phyloP scores from a whole-genome alignment of 2,329 filamentous ascomycete species.

The Cordyceps farinosa region DNA sequence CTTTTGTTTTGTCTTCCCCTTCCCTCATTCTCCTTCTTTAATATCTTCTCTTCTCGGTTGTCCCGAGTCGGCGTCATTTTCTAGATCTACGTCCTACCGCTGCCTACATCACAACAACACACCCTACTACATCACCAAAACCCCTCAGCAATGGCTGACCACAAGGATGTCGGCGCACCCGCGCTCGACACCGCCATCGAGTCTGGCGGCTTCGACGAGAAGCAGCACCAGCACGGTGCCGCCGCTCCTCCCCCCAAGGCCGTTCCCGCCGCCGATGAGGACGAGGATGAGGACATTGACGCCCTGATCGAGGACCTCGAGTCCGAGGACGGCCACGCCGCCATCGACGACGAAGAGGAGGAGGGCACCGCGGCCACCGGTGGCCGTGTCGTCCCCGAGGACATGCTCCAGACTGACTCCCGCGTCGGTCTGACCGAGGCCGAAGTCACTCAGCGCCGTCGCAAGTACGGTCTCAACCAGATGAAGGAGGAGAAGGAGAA shows the following conservation, averaged over 20 bases:
- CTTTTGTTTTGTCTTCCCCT: constrained; percentile 23
- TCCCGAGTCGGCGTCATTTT: neutral
- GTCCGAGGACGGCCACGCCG: constrained; percentile 69
- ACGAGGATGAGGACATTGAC: constrained; percentile 76
- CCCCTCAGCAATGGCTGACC: constrained; percentile 49
- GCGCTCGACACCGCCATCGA: constrained; percentile 63
- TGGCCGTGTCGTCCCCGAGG: constrained; percentile 64
- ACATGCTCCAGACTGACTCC: constrained; percentile 73
- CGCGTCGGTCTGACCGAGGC: constrained; percentile 66
- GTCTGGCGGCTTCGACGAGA: constrained; percentile 63
- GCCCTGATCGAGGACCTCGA: constrained; percentile 84
- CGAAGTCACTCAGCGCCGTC: constrained; percentile 61
- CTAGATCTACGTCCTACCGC: constrained; percentile 2
- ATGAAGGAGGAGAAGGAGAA: constrained; percentile 93
- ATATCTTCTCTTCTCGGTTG: constrained; percentile 1
- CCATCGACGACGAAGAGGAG: constrained; percentile 58
- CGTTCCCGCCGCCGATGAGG: constrained; percentile 59
- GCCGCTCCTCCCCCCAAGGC: constrained; percentile 34
- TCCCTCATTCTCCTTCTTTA: constrained; percentile 25
- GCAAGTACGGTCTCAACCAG: constrained; percentile 78
- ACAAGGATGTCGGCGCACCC: constrained; percentile 49
- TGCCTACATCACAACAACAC: constrained; percentile 10
- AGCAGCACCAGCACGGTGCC: constrained; percentile 40
- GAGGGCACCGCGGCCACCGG: constrained; percentile 45
- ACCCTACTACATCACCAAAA: constrained; percentile 10